Percentiles rank a stretch among this genome's conserved stretches.
phyloP scores from a whole-genome alignment of 129 eudicot species.

The Saposhnikovia divaricata region DNA sequence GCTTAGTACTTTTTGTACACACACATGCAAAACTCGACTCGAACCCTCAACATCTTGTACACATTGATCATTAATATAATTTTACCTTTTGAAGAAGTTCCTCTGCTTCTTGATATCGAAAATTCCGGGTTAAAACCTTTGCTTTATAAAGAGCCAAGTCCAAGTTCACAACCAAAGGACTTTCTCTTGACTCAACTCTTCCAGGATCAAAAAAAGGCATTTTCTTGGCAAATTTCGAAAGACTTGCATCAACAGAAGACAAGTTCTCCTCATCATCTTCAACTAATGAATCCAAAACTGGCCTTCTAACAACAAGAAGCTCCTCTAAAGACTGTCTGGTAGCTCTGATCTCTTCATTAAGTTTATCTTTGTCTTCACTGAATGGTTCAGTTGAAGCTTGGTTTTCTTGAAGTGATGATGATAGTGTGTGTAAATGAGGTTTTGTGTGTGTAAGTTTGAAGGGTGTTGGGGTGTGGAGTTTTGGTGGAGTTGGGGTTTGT shows the following conservation, averaged over 20 bases:
- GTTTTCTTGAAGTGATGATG: constrained; percentile 30
- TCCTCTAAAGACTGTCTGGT: constrained; percentile 52
- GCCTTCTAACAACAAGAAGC: constrained; percentile 64
- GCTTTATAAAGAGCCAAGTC: constrained; percentile 85
- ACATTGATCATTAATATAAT: neutral
- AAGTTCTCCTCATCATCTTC: constrained; percentile 22
- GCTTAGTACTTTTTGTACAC: neutral
- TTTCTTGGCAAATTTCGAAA: constrained; percentile 64
- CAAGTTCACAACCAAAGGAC: constrained; percentile 63
- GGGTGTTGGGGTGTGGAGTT: constrained; percentile 24
- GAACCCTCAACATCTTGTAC: neutral
- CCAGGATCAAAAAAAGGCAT: constrained; percentile 86
- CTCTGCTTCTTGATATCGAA: constrained; percentile 62
- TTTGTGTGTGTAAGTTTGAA: constrained; percentile 23
- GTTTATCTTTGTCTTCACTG: constrained; percentile 15
- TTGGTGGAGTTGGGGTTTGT: constrained; percentile 26
- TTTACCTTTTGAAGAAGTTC: constrained; percentile 60
- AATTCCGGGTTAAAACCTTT: constrained; percentile 57
- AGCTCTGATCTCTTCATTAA: constrained; percentile 25
- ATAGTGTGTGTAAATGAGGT: constrained; percentile 30
- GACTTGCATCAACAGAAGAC: constrained; percentile 41
- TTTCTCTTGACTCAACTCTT: constrained; percentile 43
- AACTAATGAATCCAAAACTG: constrained; percentile 43
- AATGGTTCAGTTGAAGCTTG: constrained; percentile 12
- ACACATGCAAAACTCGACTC: neutral